Evolutionary conservation across 108 stramenopile genomes (phyloP).

Genomic region (Nannochloropsis salina): DNA sequence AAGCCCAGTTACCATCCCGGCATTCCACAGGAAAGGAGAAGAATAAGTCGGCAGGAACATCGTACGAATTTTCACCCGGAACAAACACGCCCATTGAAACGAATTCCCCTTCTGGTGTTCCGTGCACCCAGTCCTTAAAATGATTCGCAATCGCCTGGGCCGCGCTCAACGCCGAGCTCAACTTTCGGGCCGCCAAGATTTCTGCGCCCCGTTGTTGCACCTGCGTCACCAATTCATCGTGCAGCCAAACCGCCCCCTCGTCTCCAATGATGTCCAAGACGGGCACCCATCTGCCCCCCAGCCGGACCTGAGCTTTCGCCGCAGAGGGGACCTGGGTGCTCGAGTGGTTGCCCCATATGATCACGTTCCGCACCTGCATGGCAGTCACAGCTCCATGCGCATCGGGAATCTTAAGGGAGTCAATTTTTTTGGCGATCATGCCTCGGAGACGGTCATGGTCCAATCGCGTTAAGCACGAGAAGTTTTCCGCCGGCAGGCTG

Average conservation of each 20-base stretch:
- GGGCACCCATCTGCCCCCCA: constrained; percentile 43
- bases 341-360: constrained; percentile 67
- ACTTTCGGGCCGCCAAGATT: constrained; percentile 56
- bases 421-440: constrained; percentile 27
- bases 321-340: constrained; percentile 61
- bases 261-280: constrained; percentile 36
- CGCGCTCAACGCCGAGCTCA: constrained; percentile 57
- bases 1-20: constrained; percentile 46
- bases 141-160: constrained; percentile 56
- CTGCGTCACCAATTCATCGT: constrained; percentile 37
- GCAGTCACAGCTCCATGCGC: constrained; percentile 50
- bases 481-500: constrained; percentile 56
- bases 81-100: constrained; percentile 57
- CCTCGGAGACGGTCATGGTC: constrained; percentile 59
- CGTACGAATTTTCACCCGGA: constrained; percentile 54
- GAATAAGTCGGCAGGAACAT: constrained; percentile 55
- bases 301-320: not conserved
- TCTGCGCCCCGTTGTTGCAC: constrained; percentile 59
- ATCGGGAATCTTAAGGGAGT: not conserved
- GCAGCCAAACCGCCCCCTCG: constrained; percentile 33
- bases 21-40: constrained; percentile 58
- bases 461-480: constrained; percentile 60
- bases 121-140: constrained; percentile 54
- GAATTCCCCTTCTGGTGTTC: constrained; percentile 48
- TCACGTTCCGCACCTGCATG: constrained; percentile 50